Evolutionary conservation across 2,329 filamentous ascomycete genomes (phyloP).

Genomic region (Alternaria brassicae): DNA sequence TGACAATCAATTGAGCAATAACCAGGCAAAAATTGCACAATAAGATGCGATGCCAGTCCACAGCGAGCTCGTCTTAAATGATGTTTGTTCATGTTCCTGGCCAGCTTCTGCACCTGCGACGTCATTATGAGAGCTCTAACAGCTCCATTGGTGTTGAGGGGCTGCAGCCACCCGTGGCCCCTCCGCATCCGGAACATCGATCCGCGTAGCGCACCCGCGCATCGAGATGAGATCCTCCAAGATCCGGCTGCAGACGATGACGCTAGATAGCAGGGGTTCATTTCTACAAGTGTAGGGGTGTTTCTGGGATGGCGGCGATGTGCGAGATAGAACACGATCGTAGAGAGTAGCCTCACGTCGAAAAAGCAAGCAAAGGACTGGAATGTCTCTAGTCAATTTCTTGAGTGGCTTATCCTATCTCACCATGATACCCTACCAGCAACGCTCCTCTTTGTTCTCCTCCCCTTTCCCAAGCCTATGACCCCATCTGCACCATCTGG

Average conservation of each 20-base stretch:
- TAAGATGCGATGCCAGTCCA: not conserved
- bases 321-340: not conserved
- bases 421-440: conserved; percentile 18
- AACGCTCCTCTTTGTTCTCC: conserved; percentile 12
- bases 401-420: not conserved
- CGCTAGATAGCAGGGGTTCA: conserved; percentile 4
- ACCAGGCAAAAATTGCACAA: not conserved
- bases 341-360: not conserved
- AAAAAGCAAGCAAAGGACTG: not conserved
- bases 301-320: not conserved
- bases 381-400: not conserved
- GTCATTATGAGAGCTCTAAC: conserved; percentile 28
- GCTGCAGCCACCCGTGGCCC: conserved; percentile 5
- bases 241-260: not conserved
- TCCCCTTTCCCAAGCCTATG: conserved; percentile 17
- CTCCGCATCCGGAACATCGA: not conserved
- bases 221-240: conserved; percentile 6
- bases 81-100: not conserved
- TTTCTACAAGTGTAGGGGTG: not conserved
- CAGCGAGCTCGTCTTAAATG: not conserved
- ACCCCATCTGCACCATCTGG: conserved; percentile 20
- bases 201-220: conserved; percentile 3
- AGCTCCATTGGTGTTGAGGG: conserved; percentile 23
- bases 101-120: conserved; percentile 7
- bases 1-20: not conserved